Conservation (phyloP, 2,329 filamentous ascomycete species). For the Neopestalotiopsis sp. region DNA sequence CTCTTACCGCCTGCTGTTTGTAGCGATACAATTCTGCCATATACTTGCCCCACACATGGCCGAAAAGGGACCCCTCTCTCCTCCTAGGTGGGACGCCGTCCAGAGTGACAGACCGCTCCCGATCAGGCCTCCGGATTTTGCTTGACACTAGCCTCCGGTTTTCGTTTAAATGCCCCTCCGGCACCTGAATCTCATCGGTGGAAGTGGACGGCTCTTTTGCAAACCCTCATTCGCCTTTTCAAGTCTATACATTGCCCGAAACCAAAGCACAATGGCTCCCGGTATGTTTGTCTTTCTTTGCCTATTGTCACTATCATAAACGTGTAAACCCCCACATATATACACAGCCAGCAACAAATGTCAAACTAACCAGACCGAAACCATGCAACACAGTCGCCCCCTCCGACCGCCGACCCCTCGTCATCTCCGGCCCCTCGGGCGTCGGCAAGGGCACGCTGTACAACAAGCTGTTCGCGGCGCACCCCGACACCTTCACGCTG, state of each 20-base stretch:
- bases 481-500: slow-evolving; percentile 57
- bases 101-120: background rate
- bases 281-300: slow-evolving; percentile 26
- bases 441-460: slow-evolving; percentile 84
- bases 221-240: slow-evolving; percentile 12
- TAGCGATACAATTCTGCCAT: background rate
- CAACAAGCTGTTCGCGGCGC: slow-evolving; percentile 67
- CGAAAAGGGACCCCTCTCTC: background rate
- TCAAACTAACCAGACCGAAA: too few relatives aligned
- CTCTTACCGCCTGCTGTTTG: background rate
- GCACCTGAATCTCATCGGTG: background rate
- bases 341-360: too few relatives aligned
- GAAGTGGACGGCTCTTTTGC: background rate
- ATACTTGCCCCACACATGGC: slow-evolving; percentile 4
- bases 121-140: slow-evolving; percentile 8
- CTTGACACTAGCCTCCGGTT: background rate
- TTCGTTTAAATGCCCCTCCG: slow-evolving; percentile 14
- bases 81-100: slow-evolving; percentile 7
- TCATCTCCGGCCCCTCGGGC: slow-evolving; percentile 81
- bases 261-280: slow-evolving; percentile 34
- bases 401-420: slow-evolving; percentile 66
- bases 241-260: slow-evolving; percentile 20
- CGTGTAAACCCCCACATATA: too few relatives aligned
- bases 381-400: slow-evolving; percentile 23
- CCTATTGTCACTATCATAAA: background rate